phyloP scores from a whole-genome alignment of 352 stramenopile species.

The Globisporangium middletonii region DNA sequence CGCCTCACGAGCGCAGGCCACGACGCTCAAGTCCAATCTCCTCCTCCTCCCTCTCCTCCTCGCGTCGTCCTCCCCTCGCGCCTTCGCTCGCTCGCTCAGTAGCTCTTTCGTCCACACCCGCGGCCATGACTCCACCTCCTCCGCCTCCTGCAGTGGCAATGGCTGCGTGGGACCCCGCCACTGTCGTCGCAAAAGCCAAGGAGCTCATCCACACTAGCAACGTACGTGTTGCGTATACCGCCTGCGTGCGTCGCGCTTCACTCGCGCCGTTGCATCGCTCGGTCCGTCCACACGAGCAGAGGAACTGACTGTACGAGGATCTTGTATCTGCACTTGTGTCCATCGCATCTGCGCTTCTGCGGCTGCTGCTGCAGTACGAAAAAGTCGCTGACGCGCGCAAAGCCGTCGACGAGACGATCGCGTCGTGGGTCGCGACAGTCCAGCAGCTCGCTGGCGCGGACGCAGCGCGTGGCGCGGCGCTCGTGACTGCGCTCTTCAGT shows the following conservation, averaged over 20 bases:
- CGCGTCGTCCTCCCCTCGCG: too few species aligned
- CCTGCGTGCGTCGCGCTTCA: not conserved
- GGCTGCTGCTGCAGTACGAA: conserved; percentile 36
- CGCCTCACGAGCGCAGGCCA: too few species aligned
- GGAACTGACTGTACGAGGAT: not conserved
- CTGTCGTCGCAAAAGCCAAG: conserved; percentile 53
- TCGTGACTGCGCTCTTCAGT: conserved; percentile 40
- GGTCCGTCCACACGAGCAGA: not conserved
- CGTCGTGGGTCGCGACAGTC: conserved; percentile 27
- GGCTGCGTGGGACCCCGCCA: conserved; percentile 37
- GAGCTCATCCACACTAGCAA: conserved; percentile 72
- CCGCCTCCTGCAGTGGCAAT: conserved; percentile 17
- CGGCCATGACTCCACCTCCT: not conserved
- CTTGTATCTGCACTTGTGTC: not conserved
- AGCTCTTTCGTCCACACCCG: not conserved
- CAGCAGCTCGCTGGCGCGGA: conserved; percentile 12
- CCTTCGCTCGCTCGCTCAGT: not conserved
- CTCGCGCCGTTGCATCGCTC: not conserved
- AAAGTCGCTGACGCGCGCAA: conserved; percentile 58
- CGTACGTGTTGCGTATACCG: conserved; percentile 29
- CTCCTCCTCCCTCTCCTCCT: too few species aligned
- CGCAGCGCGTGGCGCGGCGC: conserved; percentile 14
- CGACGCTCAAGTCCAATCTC: too few species aligned
- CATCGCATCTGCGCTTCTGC: not conserved
- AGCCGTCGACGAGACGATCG: conserved; percentile 39